These are phyloP conservation scores for Thalassia testudinum DNA, from an alignment of 116 monocot species.

Conservation along the genomic window DNA sequence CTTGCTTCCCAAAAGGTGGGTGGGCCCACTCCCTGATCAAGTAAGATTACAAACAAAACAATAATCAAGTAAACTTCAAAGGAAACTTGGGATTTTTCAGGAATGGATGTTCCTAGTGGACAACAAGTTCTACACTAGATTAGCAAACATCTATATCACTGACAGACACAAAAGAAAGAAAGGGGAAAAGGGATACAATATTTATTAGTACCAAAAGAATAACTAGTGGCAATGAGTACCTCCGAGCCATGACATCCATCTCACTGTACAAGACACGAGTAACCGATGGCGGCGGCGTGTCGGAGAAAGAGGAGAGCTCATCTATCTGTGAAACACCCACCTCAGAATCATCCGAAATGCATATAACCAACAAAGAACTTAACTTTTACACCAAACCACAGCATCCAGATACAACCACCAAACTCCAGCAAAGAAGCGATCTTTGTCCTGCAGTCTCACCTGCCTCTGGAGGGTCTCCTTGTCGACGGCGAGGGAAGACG, in stretches of 20 bases:
- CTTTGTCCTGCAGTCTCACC: slow-evolving; percentile 10
- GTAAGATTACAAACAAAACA: no score
- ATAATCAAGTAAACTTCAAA: no score
- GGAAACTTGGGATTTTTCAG: no score
- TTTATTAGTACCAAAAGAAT: no score
- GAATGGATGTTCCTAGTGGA: no score
- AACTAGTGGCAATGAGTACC: no score
- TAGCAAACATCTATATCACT: no score
- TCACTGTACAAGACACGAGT: slow-evolving; percentile 80
- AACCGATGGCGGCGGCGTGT: slow-evolving; percentile 70
- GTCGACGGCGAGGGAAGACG: slow-evolving; percentile 35
- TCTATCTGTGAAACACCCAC: slow-evolving; percentile 41
- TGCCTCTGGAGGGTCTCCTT: slow-evolving; percentile 48
- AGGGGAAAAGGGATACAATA: no score
- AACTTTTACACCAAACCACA: background rate
- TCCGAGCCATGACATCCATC: slow-evolving; percentile 73
- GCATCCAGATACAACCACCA: background rate
- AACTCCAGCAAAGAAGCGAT: background rate
- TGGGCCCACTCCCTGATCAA: no score
- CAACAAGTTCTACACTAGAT: no score
- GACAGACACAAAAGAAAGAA: no score
- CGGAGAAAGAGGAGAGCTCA: slow-evolving; percentile 66
- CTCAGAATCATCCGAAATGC: background rate
- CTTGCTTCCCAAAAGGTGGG: no score
- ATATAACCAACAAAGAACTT: background rate